phyloP scores from a whole-genome alignment of 805 yeast genomes.

The Candida ortonii region DNA sequence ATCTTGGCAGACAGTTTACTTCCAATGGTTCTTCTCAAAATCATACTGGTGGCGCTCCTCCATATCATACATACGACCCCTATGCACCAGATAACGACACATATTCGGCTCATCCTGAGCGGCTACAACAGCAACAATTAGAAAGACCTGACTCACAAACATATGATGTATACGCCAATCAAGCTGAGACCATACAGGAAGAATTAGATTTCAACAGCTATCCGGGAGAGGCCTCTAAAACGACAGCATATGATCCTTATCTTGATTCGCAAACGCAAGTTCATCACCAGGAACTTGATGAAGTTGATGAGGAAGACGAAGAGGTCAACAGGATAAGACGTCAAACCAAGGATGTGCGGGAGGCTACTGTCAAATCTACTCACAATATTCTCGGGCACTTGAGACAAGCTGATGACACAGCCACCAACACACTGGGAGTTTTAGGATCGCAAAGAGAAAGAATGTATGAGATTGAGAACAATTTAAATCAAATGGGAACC shows the following conservation, averaged over 20 bases:
- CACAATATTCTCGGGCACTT: conserved; percentile 76
- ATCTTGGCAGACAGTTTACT: no score
- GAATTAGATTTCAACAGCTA: conserved; percentile 30
- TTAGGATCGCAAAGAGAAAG: conserved; percentile 92
- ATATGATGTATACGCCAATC: conserved; percentile 28
- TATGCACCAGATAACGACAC: conserved; percentile 22
- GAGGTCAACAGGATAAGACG: conserved; percentile 78
- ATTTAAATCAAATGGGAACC: conserved; percentile 70
- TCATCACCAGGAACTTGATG: conserved; percentile 36
- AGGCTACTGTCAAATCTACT: conserved; percentile 81
- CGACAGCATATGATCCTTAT: conserved; percentile 27
- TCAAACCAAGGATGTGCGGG: conserved; percentile 61
- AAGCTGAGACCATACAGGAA: conserved; percentile 8
- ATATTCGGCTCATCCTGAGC: conserved; percentile 9
- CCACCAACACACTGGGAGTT: conserved; percentile 83
- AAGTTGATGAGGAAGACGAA: conserved; percentile 87
- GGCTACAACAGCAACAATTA: conserved; percentile 7
- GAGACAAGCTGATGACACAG: conserved; percentile 68
- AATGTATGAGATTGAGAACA: conserved; percentile 74
- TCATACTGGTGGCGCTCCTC: conserved; percentile 18
- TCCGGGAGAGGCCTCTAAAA: conserved; percentile 20
- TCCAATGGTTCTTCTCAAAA: no score
- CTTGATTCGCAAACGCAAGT: conserved; percentile 17
- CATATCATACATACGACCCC: conserved; percentile 26
- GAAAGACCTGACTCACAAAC: conserved; percentile 2